Conservation (phyloP, 768 basidiomycete genomes). For the Russula foetens region DNA sequence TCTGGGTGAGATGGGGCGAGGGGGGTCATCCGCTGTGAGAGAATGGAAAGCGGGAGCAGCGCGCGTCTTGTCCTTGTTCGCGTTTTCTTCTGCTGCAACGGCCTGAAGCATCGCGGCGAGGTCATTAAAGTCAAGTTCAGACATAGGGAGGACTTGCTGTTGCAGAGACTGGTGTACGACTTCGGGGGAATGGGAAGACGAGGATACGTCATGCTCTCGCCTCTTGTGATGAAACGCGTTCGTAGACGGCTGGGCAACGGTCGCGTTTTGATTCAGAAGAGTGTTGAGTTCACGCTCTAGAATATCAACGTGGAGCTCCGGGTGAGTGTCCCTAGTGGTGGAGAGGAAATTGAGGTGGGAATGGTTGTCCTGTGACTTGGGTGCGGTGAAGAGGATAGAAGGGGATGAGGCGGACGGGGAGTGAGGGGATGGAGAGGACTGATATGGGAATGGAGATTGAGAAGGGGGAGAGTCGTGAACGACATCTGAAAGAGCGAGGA, state of each 20-base stretch:
- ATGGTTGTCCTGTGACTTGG: slow-evolving; percentile 16
- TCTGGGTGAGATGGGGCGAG: slow-evolving; percentile 10
- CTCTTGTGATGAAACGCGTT: slow-evolving; percentile 14
- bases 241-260: slow-evolving; percentile 57
- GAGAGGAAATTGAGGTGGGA: slow-evolving; percentile 31
- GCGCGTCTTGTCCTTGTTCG: slow-evolving; percentile 47
- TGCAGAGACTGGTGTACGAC: slow-evolving; percentile 6
- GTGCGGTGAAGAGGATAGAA: slow-evolving; percentile 20
- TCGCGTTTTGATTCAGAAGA: slow-evolving; percentile 66
- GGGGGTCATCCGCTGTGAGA: slow-evolving; percentile 49
- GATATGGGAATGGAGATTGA: slow-evolving; percentile 31
- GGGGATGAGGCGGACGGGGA: slow-evolving; percentile 11
- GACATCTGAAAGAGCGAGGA: slow-evolving; percentile 74
- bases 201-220: slow-evolving; percentile 16
- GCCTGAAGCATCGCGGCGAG: slow-evolving; percentile 78
- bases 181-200: slow-evolving; percentile 5
- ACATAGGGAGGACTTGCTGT: slow-evolving; percentile 5
- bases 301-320: slow-evolving; percentile 31
- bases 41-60: slow-evolving; percentile 75
- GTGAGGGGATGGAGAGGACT: slow-evolving; percentile 23
- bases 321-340: slow-evolving; percentile 31
- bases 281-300: slow-evolving; percentile 69
- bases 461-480: slow-evolving; percentile 72
- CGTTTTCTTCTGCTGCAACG: slow-evolving; percentile 35
- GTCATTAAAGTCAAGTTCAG: slow-evolving; percentile 48